phyloP scores from a whole-genome alignment of 805 yeast genomes.

The Phaffomyces thermotolerans region DNA sequence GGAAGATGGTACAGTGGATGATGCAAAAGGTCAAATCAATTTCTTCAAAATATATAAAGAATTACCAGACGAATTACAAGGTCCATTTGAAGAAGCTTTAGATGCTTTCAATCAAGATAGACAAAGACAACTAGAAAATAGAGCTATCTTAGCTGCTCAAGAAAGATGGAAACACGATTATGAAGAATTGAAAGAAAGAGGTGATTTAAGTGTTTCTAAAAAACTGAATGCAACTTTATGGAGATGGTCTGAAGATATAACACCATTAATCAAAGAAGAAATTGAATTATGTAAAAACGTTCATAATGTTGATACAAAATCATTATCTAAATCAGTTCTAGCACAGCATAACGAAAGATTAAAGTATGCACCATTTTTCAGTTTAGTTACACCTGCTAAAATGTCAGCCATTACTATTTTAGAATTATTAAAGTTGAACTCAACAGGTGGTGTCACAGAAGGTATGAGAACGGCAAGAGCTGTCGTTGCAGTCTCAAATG shows the following conservation, averaged over 20 bases:
- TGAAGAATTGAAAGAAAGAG: constrained; percentile 56
- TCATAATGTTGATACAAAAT: constrained; percentile 17
- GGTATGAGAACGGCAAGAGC: constrained; percentile 85
- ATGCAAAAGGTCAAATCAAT: constrained; percentile 33
- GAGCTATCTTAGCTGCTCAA: constrained; percentile 78
- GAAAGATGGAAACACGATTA: constrained; percentile 84
- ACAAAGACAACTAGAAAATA: constrained; percentile 67
- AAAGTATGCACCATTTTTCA: constrained; percentile 70
- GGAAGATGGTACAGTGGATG: constrained; percentile 12
- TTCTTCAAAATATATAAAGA: constrained; percentile 59
- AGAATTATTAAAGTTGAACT: constrained; percentile 67
- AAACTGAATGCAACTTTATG: constrained; percentile 69
- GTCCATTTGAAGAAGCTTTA: constrained; percentile 55
- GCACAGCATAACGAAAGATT: constrained; percentile 34
- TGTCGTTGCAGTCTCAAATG: constrained; percentile 72
- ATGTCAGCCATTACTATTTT: constrained; percentile 78
- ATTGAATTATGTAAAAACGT: constrained; percentile 46
- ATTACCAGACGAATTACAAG: constrained; percentile 42
- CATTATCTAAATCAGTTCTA: constrained; percentile 15
- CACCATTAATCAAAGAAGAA: constrained; percentile 66
- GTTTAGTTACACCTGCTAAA: constrained; percentile 68
- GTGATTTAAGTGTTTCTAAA: constrained; percentile 45
- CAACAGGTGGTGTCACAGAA: constrained; percentile 67
- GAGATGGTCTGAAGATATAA: constrained; percentile 74
- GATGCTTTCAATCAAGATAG: constrained; percentile 69